Evolutionary conservation across 2,329 filamentous ascomycete genomes (phyloP).

Genomic region (Sclerotinia nivalis): DNA sequence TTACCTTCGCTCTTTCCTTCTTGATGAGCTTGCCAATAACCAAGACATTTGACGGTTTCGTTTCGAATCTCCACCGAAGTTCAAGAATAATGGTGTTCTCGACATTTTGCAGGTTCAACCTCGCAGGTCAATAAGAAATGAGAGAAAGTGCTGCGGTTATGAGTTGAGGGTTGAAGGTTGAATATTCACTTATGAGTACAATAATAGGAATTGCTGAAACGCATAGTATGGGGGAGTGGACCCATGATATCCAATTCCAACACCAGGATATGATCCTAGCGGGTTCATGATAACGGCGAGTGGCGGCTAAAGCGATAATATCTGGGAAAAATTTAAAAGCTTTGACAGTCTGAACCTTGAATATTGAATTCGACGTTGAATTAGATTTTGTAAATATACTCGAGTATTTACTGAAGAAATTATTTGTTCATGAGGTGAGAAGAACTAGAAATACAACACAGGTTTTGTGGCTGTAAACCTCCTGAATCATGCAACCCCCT

Average conservation of each 20-base stretch:
- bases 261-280: constrained; percentile 16
- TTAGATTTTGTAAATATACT: constrained; percentile 12
- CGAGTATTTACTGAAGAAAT: constrained; percentile 12
- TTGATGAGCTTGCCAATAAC: constrained; percentile 36
- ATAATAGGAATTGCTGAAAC: background rate
- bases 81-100: constrained; percentile 30
- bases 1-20: constrained; percentile 40
- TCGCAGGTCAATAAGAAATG: background rate
- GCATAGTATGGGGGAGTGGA: constrained; percentile 14
- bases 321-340: constrained; percentile 5
- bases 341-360: constrained; percentile 1
- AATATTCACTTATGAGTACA: background rate
- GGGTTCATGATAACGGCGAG: background rate
- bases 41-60: constrained; percentile 29
- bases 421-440: constrained; percentile 37
- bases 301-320: constrained; percentile 18
- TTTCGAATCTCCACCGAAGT: constrained; percentile 26
- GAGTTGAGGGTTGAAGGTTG: background rate
- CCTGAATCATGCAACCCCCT: constrained; percentile 31
- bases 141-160: background rate
- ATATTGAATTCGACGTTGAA: constrained; percentile 10
- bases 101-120: constrained; percentile 27
- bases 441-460: constrained; percentile 41
- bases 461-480: constrained; percentile 31
- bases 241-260: constrained; percentile 17